Base-by-base conservation (phyloP, 331 rosid species). In the Quercus phellos region DNA sequence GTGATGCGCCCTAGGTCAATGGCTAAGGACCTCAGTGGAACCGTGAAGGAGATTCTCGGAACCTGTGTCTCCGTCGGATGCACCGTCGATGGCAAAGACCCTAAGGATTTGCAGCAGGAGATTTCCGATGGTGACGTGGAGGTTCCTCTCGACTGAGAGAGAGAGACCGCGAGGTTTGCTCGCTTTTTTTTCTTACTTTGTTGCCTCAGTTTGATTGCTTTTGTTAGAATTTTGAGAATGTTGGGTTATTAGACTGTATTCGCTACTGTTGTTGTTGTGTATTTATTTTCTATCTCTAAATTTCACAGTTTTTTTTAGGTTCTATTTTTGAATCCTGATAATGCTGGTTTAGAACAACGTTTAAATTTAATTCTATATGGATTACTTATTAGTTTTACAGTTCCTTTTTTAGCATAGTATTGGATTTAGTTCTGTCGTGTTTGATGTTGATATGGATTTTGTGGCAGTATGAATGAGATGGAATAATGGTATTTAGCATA, bases 51-150 rank as follows among this genome's bases (percentile, higher is more conserved):
- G 73, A 76, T 76, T 51, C 79, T 76, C 2, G 79, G 79, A 2
- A 76, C 79, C 54, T 76, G 79, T 5, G 79, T 76, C 26, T 76
- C 79, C 2, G 79, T 76, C 26, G 74, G 79, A 0, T 76, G 79
- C 66, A 76, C 74, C 10, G 79, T 76, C 11, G 79, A 76, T 18
- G 73, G 73, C 3, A 76, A 76, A 50, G 64, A 76, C 53, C 79
- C 79, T 29, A 76, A 76, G 79, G 79, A 76, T 66, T 77, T 77
- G 68, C 80, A 77, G 34, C 67, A 55, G 43, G 80, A 77, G 74
- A 77, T 77, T 54, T 2, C 35, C 27, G 80, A 53, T 42, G 80
- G 74, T 18, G 80, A 77, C n/a, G 80, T 77, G 4, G 80, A 77
- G 16, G 17, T 68, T 14, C 75, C 80, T 17, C 58, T 21, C 5